phyloP scores from a whole-genome alignment of 305 asterid species.

The Fraxinus xanthoxyloides region DNA sequence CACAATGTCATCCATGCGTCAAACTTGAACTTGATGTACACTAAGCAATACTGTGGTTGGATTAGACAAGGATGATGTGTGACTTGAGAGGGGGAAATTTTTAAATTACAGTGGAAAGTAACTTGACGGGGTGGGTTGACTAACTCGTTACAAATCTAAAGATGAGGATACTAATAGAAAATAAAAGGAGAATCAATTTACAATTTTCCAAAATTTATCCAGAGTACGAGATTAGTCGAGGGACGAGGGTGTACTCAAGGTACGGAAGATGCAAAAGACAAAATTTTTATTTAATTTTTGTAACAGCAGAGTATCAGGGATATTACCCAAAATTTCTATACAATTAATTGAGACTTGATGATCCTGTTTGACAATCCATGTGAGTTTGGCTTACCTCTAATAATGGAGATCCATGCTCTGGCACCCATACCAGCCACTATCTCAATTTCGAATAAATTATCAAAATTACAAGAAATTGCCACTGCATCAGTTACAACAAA shows the following conservation, averaged over 20 bases:
- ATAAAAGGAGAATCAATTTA: not conserved
- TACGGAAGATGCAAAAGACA: slow-evolving; percentile 36
- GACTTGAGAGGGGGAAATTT: not conserved
- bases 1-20: too few species aligned
- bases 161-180: not conserved
- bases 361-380: slow-evolving; percentile 38
- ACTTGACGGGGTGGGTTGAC: not conserved
- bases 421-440: slow-evolving; percentile 19
- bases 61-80: not conserved
- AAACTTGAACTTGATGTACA: too few species aligned
- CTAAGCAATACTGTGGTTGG: too few species aligned
- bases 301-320: slow-evolving; percentile 3
- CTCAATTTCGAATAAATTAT: not conserved
- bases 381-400: slow-evolving; percentile 21
- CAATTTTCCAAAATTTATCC: not conserved
- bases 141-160: not conserved
- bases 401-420: slow-evolving; percentile 38
- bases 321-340: not conserved
- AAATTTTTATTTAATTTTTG: slow-evolving; percentile 5
- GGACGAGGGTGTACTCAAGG: slow-evolving; percentile 31
- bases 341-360: slow-evolving; percentile 18
- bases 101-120: not conserved
- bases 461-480: slow-evolving; percentile 2
- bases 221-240: not conserved
- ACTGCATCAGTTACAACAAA: slow-evolving; percentile 27